phyloP scores from a whole-genome alignment of 2,329 filamentous ascomycete species.

The Fusarium sp. region DNA sequence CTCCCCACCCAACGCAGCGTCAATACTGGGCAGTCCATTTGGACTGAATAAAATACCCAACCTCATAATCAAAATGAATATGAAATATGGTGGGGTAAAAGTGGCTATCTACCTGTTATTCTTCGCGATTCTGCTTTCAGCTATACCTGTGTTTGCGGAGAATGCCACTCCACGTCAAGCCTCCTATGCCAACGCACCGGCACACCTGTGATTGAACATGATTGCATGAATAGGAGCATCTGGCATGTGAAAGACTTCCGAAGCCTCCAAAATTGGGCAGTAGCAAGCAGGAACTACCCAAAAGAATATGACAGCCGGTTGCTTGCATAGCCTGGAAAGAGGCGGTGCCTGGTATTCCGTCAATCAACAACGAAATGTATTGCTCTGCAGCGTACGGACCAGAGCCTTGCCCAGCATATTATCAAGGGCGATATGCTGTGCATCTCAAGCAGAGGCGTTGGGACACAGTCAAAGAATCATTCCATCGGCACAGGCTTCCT shows the following conservation, averaged over 20 bases:
- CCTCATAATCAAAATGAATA: constrained; percentile 12
- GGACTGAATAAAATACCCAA: constrained; percentile 6
- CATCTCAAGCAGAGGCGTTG: background rate
- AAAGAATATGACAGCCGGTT: constrained; percentile 3
- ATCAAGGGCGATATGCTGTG: constrained; percentile 3
- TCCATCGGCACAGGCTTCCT: constrained; percentile 2
- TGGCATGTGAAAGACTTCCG: constrained; percentile 22
- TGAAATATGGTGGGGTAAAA: constrained; percentile 5
- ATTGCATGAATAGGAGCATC: background rate
- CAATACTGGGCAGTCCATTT: constrained; percentile 12
- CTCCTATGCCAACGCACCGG: constrained; percentile 22
- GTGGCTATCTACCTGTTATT: background rate
- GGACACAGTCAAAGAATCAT: background rate
- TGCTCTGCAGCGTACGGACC: background rate
- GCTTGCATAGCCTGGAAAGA: constrained; percentile 15
- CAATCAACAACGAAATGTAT: constrained; percentile 2
- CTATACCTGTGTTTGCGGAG: constrained; percentile 8
- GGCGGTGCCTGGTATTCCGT: constrained; percentile 8
- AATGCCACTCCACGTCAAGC: constrained; percentile 25
- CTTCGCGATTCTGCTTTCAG: background rate
- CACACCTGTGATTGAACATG: constrained; percentile 18
- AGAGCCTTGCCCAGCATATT: background rate
- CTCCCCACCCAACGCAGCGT: constrained; percentile 21
- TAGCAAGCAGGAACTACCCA: background rate
- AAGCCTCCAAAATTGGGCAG: background rate